A percentile compares a stretch with the other conserved stretches of the same genome.
Evolutionary conservation across 441 rosid genomes (phyloP).

Genomic region (Dalechampia spathulata): DNA sequence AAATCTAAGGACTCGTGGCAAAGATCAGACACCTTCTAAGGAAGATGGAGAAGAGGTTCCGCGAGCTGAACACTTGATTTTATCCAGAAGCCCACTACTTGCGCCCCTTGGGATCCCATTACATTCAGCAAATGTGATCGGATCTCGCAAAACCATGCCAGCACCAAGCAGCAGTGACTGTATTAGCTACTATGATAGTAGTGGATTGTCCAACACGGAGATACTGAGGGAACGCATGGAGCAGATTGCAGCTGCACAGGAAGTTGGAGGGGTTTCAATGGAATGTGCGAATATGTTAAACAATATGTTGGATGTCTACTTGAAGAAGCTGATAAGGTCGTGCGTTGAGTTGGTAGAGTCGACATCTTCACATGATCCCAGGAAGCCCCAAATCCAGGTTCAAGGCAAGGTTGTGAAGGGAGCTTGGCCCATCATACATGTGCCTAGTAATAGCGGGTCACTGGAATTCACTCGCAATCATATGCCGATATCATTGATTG

Average conservation of each 20-base stretch:
- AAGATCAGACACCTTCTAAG: constrained; percentile 30
- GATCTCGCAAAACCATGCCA: constrained; percentile 46
- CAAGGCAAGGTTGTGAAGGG: constrained; percentile 47
- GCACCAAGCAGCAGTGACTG: constrained; percentile 26
- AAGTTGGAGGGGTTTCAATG: constrained; percentile 65
- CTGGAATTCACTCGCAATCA: constrained; percentile 39
- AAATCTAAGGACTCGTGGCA: constrained; percentile 26
- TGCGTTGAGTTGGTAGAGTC: constrained; percentile 55
- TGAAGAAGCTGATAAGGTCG: constrained; percentile 71
- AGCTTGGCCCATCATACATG: constrained; percentile 49
- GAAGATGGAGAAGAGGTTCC: constrained; percentile 54
- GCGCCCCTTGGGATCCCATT: constrained; percentile 78
- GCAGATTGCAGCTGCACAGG: constrained; percentile 63
- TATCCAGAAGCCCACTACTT: constrained; percentile 39
- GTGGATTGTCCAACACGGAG: constrained; percentile 56
- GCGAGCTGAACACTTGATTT: constrained; percentile 30
- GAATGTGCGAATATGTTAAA: constrained; percentile 71
- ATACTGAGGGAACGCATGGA: constrained; percentile 71
- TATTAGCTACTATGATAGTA: constrained; percentile 46
- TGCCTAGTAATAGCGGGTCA: constrained; percentile 33
- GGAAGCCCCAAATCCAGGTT: constrained; percentile 32
- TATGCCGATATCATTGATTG: constrained; percentile 53
- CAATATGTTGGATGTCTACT: constrained; percentile 59
- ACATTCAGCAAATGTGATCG: constrained; percentile 59
- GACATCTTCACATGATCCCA: constrained; percentile 36